A percentile compares a stretch with the other conserved stretches of the same genome.
phyloP scores from a whole-genome alignment of 2,329 filamentous ascomycete species.

The Fusarium compactum region DNA sequence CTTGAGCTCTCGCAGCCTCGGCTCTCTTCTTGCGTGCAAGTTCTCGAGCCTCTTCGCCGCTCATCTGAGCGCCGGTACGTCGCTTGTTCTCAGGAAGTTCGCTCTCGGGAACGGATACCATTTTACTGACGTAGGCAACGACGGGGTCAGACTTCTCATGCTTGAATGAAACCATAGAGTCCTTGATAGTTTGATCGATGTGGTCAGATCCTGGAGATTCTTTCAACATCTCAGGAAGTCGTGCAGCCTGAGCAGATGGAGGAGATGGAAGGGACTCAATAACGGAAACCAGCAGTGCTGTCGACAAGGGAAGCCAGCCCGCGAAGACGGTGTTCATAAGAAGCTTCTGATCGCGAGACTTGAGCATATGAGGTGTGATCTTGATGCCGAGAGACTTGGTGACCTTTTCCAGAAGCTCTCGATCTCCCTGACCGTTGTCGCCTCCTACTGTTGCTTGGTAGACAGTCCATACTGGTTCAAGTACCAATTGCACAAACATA shows the following conservation, averaged over 20 bases:
- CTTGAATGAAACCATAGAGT: constrained; percentile 88
- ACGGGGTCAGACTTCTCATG: constrained; percentile 77
- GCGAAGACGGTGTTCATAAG: constrained; percentile 89
- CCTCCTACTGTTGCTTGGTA: constrained; percentile 91
- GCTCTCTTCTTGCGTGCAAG: constrained; percentile 89
- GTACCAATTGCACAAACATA: constrained; percentile 95
- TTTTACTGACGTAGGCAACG: constrained; percentile 97
- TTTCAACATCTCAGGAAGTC: constrained; percentile 83
- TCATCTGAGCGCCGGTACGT: constrained; percentile 73
- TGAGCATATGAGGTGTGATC: constrained; percentile 84
- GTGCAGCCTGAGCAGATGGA: constrained; percentile 78
- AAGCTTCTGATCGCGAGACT: constrained; percentile 85
- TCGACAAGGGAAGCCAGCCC: constrained; percentile 92
- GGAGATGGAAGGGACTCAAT: constrained; percentile 93
- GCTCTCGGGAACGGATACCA: constrained; percentile 94
- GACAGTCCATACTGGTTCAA: constrained; percentile 96
- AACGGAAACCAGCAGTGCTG: constrained; percentile 91
- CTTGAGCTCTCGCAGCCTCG: constrained; percentile 85
- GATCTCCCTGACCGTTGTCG: constrained; percentile 85
- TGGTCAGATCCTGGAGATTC: constrained; percentile 80
- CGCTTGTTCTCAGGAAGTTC: constrained; percentile 90
- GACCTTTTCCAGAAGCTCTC: constrained; percentile 88
- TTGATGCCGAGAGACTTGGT: constrained; percentile 89
- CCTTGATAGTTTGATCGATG: constrained; percentile 75
- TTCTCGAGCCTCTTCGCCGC: constrained; percentile 89